Evolutionary conservation across 345 rosid species (phyloP), one percentile per base, ranked within the genome.

Genomic region (Turnera subulata): DNA sequence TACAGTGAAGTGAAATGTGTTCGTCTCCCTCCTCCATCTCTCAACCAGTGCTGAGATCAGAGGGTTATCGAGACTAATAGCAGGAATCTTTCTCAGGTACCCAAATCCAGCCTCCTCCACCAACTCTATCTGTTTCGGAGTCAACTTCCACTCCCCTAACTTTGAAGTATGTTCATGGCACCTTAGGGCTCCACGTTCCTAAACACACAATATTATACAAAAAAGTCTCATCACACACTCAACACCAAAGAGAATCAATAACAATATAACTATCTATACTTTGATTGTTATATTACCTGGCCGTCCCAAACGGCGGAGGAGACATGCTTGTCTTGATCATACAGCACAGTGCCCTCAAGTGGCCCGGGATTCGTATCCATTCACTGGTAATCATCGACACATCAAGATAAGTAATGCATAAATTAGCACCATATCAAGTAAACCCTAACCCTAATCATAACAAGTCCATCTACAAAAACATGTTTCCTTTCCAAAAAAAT

Each of bases 121-220:
- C 74, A 91, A 76, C 64, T 86, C 87, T 1, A 86, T 76, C 68
- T 91, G 96, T 67, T 70, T 82, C 4, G 81, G 64, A 4, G 66
- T 80, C 58, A 91, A 84, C 76, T 76, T 88, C 96, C 96, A 91
- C 58, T 88, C 96, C 63, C 90, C 86, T 62, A 91, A 65, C 74
- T 91, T 91, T 0, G 96, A 91, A 7, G 98, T 91, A 61, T 91
- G 98, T 73, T 91, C 98, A 60, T 88, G 98, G 78, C 98, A 91
- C 77, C 98, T 81, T 58, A 91, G 90, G 4, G 92, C 98, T 65
- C 95, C 96, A n/a, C 98, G 84, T 71, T 91, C 98, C 96, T 92
- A 35, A 7, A 24, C 54, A 24, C 35, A 37, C 26, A 13, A 20
- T 16, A n/a, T n/a, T n/a, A n/a, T 23, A 5, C 5, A 46, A 11